Evolutionary conservation across 2,329 filamentous ascomycete genomes (phyloP).

Genomic region (Verticillium zaregamsianum): DNA sequence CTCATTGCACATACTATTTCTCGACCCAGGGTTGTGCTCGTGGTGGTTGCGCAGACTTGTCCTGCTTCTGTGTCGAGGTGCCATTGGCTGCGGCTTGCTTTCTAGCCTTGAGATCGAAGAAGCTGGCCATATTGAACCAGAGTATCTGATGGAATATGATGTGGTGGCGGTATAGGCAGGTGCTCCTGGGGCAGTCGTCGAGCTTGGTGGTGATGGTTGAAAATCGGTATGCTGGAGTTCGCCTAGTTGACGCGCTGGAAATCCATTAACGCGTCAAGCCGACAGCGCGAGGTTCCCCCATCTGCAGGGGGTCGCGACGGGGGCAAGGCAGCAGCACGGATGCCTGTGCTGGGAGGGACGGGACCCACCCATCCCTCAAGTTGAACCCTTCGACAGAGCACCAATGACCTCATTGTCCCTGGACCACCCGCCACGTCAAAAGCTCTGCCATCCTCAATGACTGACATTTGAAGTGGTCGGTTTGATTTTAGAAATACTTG

Average conservation of each 20-base stretch:
- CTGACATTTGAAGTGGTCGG: not conserved
- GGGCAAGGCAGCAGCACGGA: not conserved
- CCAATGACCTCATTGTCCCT: not conserved
- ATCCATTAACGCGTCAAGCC: conserved; percentile 25
- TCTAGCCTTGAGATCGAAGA: conserved; percentile 93
- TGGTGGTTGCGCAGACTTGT: conserved; percentile 54
- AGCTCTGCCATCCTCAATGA: not conserved
- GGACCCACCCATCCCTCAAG: not conserved
- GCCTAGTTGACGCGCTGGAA: conserved; percentile 7
- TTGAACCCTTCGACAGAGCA: not conserved
- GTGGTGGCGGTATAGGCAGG: not conserved
- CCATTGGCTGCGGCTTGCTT: conserved; percentile 68
- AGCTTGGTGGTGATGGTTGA: not conserved
- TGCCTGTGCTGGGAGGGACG: not conserved
- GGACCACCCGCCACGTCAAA: not conserved
- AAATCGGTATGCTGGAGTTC: not conserved
- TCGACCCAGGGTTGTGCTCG: conserved; percentile 93
- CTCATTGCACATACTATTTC: conserved; percentile 71
- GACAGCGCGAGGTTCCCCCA: not conserved
- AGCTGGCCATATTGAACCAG: conserved; percentile 66
- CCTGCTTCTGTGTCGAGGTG: conserved; percentile 59
- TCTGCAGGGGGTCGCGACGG: not conserved
- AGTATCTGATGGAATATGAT: not conserved
- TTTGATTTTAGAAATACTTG: not conserved
- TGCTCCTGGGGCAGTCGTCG: not conserved